Evolutionary conservation across 345 rosid species (phyloP).

Genomic region (Crucihimalaya himalaica): DNA sequence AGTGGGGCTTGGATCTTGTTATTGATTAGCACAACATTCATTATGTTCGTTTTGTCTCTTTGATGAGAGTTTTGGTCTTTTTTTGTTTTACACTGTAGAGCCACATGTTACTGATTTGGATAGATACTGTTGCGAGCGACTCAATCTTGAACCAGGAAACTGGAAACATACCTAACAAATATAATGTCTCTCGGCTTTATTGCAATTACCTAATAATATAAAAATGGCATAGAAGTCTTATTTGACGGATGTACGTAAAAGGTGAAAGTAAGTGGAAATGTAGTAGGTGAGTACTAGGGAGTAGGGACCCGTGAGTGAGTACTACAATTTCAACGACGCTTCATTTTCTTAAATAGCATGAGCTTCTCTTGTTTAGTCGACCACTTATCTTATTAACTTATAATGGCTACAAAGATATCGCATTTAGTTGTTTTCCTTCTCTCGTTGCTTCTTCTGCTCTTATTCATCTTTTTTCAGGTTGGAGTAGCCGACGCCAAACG

Average conservation of each 20-base stretch:
- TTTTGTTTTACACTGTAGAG: slow-evolving; percentile 26
- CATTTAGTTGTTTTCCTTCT: slow-evolving; percentile 14
- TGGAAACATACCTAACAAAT: not conserved
- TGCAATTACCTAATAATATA: not conserved
- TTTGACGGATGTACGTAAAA: slow-evolving; percentile 5
- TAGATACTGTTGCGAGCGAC: not conserved
- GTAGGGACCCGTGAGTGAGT: slow-evolving; percentile 1
- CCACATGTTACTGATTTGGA: not conserved
- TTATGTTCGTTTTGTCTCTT: slow-evolving; percentile 43
- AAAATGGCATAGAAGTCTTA: not conserved
- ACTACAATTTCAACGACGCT: slow-evolving; percentile 15
- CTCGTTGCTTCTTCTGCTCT: slow-evolving; percentile 27
- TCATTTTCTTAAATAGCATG: slow-evolving; percentile 11
- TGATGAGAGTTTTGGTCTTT: slow-evolving; percentile 37
- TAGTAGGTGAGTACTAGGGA: slow-evolving; percentile 18
- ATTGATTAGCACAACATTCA: slow-evolving; percentile 35
- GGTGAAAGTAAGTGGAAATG: slow-evolving; percentile 11
- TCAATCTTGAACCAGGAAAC: not conserved
- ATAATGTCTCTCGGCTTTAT: not conserved
- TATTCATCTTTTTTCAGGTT: slow-evolving; percentile 27
- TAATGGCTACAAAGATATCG: slow-evolving; percentile 34
- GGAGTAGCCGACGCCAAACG: slow-evolving; percentile 24
- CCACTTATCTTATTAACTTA: not conserved
- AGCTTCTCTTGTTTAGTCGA: slow-evolving; percentile 10
- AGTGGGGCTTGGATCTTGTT: slow-evolving; percentile 39